These are phyloP conservation scores for Cercospora canescens DNA, from an alignment of 2,329 filamentous ascomycete genomes.

Conservation along the genomic window DNA sequence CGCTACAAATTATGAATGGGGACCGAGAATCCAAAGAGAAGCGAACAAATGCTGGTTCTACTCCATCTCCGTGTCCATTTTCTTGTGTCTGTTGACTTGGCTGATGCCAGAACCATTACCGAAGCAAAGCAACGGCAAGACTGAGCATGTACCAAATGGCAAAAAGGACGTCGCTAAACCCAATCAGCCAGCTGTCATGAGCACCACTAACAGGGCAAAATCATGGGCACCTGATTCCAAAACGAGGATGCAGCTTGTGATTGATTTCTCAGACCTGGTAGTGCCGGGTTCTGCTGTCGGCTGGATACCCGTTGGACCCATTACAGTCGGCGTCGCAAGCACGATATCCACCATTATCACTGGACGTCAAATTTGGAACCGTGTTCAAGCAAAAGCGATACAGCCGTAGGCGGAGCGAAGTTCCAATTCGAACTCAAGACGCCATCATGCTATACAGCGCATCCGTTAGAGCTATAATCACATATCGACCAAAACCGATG, in stretches of 20 bases:
- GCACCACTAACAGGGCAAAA: neutral
- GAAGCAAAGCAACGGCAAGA: neutral
- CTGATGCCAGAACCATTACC: neutral
- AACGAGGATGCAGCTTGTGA: constrained; percentile 48
- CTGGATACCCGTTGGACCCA: constrained; percentile 57
- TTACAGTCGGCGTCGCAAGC: constrained; percentile 60
- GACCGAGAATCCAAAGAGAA: constrained; percentile 55
- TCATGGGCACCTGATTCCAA: neutral
- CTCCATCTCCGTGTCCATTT: constrained; percentile 54
- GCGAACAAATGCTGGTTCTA: constrained; percentile 71
- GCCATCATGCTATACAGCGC: no score
- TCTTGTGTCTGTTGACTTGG: constrained; percentile 42
- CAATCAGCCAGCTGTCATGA: neutral
- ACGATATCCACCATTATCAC: constrained; percentile 63
- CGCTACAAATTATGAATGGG: constrained; percentile 45
- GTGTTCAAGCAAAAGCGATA: constrained; percentile 23
- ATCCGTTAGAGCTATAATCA: neutral
- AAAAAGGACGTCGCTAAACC: neutral
- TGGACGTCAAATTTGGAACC: constrained; percentile 59
- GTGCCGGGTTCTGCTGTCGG: constrained; percentile 62
- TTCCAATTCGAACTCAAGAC: no score
- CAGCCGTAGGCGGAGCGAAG: neutral
- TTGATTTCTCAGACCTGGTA: constrained; percentile 62
- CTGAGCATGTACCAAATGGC: neutral
- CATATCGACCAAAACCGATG: neutral